These are phyloP conservation scores for Penicillium roqueforti DNA, from an alignment of 495 filamentous ascomycete genomes.

Conservation along the genomic window DNA sequence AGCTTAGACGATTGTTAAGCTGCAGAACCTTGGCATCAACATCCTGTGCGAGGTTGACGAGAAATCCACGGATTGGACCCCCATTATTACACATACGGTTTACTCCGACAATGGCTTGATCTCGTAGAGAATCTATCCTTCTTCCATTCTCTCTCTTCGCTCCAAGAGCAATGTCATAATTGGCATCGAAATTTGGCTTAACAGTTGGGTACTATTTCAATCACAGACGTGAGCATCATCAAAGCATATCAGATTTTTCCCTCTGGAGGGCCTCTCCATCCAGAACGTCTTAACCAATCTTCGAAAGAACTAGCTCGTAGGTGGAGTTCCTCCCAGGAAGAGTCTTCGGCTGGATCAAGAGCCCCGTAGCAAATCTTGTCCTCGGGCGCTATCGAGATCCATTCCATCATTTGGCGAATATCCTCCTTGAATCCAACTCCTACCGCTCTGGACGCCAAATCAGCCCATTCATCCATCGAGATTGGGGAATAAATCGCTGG, in stretches of 20 bases:
- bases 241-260: no score
- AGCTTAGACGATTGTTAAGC: neutral
- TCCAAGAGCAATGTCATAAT: no score
- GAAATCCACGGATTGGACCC: constrained; percentile 25
- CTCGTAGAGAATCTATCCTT: no score
- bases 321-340: constrained; percentile 14
- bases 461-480: constrained; percentile 13
- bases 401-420: constrained; percentile 23
- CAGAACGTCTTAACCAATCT: constrained; percentile 19
- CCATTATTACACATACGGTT: no score
- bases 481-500: constrained; percentile 12
- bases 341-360: constrained; percentile 7
- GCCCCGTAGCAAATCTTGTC: constrained; percentile 21
- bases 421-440: constrained; percentile 16
- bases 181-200: no score
- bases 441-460: constrained; percentile 1
- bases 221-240: no score
- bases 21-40: constrained; percentile 2
- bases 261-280: no score
- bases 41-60: constrained; percentile 20
- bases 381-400: constrained; percentile 15
- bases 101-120: no score
- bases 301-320: constrained; percentile 18
- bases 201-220: no score
- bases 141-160: no score